Evolutionary conservation across 2,329 filamentous ascomycete species (phyloP).

Genomic region (Penicillium concentricum): DNA sequence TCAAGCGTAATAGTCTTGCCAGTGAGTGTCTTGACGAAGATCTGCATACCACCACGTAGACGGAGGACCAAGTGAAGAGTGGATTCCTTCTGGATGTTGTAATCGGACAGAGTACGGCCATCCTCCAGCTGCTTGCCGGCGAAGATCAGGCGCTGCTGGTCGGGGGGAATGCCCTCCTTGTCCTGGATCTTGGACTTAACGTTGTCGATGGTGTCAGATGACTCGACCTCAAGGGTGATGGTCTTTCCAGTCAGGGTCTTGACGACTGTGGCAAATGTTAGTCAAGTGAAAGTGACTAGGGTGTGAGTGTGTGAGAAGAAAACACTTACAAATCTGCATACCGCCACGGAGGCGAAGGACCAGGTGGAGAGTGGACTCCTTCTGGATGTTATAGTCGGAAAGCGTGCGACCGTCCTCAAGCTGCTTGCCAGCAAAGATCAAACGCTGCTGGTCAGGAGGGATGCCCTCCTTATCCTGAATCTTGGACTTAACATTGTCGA

Average conservation of each 20-base stretch:
- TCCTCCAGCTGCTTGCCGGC: constrained; percentile 96
- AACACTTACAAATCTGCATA: constrained; percentile 60
- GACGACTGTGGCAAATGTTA: constrained; percentile 44
- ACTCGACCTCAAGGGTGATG: constrained; percentile 66
- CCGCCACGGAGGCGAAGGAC: constrained; percentile 70
- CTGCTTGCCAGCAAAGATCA: constrained; percentile 60
- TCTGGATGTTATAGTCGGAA: constrained; percentile 58
- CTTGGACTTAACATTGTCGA: constrained; percentile 59
- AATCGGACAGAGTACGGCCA: constrained; percentile 83
- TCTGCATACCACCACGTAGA: constrained; percentile 75
- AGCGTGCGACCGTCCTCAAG: constrained; percentile 58
- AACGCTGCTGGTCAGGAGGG: constrained; percentile 57
- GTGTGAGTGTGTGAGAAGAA: neutral
- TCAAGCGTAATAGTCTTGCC: constrained; percentile 95
- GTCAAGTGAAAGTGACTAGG: neutral
- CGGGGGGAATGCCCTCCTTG: constrained; percentile 94
- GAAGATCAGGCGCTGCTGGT: constrained; percentile 95
- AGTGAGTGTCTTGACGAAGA: constrained; percentile 58
- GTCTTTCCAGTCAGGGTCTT: constrained; percentile 64
- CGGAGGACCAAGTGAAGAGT: constrained; percentile 84
- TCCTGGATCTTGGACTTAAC: constrained; percentile 98
- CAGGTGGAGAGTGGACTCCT: constrained; percentile 68
- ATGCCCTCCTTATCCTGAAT: constrained; percentile 62
- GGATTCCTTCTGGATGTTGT: constrained; percentile 94
- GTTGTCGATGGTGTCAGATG: constrained; percentile 88